Evolutionary conservation across 2,329 filamentous ascomycete species (phyloP).

Genomic region (Aspergillus unguis): DNA sequence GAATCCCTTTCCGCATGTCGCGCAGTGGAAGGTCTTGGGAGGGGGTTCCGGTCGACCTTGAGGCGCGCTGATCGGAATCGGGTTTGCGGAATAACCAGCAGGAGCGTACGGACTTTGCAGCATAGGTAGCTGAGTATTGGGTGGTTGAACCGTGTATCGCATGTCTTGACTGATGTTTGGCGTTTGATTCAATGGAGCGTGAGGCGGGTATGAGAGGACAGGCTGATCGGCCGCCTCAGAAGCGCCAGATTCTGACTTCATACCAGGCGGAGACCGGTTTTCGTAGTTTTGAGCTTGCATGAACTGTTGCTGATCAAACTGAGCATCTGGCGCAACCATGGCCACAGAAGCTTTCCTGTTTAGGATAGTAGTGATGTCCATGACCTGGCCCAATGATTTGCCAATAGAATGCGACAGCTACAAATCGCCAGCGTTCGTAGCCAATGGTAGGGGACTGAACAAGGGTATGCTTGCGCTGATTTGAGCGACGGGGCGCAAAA

Average conservation of each 20-base stretch:
- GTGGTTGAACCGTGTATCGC: slow-evolving; percentile 53
- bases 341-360: slow-evolving; percentile 49
- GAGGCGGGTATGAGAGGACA: slow-evolving; percentile 56
- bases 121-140: slow-evolving; percentile 52
- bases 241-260: slow-evolving; percentile 57
- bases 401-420: slow-evolving; percentile 7
- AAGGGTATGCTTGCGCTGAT: neutral
- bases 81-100: slow-evolving; percentile 45
- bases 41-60: slow-evolving; percentile 49
- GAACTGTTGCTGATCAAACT: slow-evolving; percentile 46
- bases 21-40: slow-evolving; percentile 81
- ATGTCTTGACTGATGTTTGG: slow-evolving; percentile 51
- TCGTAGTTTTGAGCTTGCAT: slow-evolving; percentile 40
- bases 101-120: slow-evolving; percentile 55
- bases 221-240: slow-evolving; percentile 56
- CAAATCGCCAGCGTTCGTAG: neutral
- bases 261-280: slow-evolving; percentile 49
- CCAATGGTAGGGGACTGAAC: neutral
- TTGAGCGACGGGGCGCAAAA: neutral
- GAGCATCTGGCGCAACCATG: slow-evolving; percentile 42
- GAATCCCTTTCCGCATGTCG: slow-evolving; percentile 86
- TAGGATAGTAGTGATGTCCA: slow-evolving; percentile 54
- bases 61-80: slow-evolving; percentile 45
- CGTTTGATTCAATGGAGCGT: slow-evolving; percentile 53
- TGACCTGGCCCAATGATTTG: slow-evolving; percentile 39